Conservation (phyloP, 2,329 filamentous ascomycete genomes). For the Trichoderma koningii region DNA sequence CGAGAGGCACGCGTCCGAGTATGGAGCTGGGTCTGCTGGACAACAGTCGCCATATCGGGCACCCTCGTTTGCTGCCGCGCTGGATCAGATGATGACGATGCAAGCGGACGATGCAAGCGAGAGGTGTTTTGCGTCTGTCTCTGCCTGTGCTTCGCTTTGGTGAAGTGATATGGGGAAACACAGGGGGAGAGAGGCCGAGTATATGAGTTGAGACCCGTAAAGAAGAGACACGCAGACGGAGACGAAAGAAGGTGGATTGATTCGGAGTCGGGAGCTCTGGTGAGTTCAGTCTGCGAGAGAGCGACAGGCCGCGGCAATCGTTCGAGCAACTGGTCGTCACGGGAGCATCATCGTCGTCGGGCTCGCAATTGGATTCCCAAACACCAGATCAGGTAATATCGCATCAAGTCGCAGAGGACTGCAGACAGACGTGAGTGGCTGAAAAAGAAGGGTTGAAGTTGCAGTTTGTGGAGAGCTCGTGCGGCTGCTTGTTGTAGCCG, state of each 20-base stretch:
- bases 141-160: neutral
- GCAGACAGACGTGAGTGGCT: conserved; percentile 20
- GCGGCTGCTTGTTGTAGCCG: neutral
- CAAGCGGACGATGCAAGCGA: conserved; percentile 13
- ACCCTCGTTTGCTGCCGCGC: conserved; percentile 20
- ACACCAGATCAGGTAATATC: neutral
- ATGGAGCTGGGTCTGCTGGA: conserved; percentile 27
- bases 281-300: neutral
- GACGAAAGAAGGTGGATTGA: neutral
- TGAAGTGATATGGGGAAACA: neutral
- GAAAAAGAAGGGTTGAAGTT: conserved; percentile 19
- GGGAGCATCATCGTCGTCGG: conserved; percentile 20
- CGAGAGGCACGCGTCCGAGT: conserved; percentile 28
- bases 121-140: conserved; percentile 15
- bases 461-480: conserved; percentile 13
- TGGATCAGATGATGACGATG: conserved; percentile 6
- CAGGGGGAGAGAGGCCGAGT: neutral
- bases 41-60: conserved; percentile 27
- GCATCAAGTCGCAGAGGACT: conserved; percentile 2
- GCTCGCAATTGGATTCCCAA: conserved; percentile 21
- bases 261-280: neutral
- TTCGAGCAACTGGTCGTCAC: conserved; percentile 8
- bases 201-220: neutral
- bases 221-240: neutral
- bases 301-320: neutral